Evolutionary conservation across 1,139 yeast genomes (phyloP), one percentile per base, ranked within the genome.

Genomic region (Taphrina betulina): DNA sequence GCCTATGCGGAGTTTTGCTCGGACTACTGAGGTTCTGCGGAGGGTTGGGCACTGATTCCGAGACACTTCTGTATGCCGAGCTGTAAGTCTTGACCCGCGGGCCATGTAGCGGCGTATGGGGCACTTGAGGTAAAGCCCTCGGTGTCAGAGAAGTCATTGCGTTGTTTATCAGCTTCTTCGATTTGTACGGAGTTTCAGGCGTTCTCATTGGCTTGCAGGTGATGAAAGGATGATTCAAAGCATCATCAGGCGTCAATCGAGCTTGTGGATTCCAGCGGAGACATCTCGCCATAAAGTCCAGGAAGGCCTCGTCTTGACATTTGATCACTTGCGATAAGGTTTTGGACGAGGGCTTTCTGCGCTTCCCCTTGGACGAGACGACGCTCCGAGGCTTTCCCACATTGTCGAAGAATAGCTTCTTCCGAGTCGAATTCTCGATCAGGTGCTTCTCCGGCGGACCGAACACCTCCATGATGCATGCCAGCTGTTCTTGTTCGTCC

Each of bases 401-500:
- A 0, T 72, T 67, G 40, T 79, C 83, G 59, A 74, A 66, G 72
- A 72, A 65, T 58, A 67, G 57, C 52, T 63, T 66, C 37, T 68
- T 66, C 36, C 74, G 67, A 29, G 69, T 67, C 58, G 80, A 67
- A 7, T 65, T 62, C 31, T 69, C 58, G 3, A 81, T 68, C 38
- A 75, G 67, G 8, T 64, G 60, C 40, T 68, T 64, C 5, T 72
- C 74, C 0, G 95, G 95, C 0, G 76, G 73, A 0, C 94, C 95
- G 63, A 84, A 74, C 14, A 80, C 63, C 62, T 82, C 83, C 61
- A 82, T 68, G 23, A 81, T 77, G 33, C 78, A 71, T 1, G 79
- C 80, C 45, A 85, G 71, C 59, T 85, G 82, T 58, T 83, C 88
- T 44, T 75, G 71, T 66, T 86, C 95, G 63, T 80, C 78, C 59